Conservation (phyloP, 169 alveolate genomes). For the Plasmodium inui region DNA sequence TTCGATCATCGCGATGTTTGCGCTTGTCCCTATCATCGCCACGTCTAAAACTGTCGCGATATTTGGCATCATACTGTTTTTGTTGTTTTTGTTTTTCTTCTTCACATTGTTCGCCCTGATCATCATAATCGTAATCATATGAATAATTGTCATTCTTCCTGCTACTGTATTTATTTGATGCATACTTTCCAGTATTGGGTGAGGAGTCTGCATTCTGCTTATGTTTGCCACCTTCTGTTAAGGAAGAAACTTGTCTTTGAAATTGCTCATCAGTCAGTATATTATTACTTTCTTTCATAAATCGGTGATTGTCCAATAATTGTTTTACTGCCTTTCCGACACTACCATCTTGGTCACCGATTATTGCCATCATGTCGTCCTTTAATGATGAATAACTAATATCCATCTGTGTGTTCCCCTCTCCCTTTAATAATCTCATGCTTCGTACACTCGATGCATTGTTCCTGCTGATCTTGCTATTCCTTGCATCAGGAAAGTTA, state of each 20-base stretch:
- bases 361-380: background rate
- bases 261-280: background rate
- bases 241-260: background rate
- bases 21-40: no score
- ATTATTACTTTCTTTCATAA: background rate
- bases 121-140: background rate
- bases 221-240: background rate
- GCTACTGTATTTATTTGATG: background rate
- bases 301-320: background rate
- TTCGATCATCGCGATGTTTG: no score
- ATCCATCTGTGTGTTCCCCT: background rate
- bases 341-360: background rate
- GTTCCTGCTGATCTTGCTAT: background rate
- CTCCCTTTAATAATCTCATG: background rate
- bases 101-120: background rate
- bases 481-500: background rate
- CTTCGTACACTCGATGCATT: background rate
- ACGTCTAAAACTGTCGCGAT: background rate
- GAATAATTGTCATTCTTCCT: background rate
- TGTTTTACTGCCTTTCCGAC: background rate
- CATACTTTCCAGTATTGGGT: background rate
- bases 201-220: background rate
- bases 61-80: background rate
- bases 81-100: background rate
- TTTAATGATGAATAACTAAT: background rate